Conservation (phyloP, 208 protist genomes). For the Crithidia acanthocephali region DNA sequence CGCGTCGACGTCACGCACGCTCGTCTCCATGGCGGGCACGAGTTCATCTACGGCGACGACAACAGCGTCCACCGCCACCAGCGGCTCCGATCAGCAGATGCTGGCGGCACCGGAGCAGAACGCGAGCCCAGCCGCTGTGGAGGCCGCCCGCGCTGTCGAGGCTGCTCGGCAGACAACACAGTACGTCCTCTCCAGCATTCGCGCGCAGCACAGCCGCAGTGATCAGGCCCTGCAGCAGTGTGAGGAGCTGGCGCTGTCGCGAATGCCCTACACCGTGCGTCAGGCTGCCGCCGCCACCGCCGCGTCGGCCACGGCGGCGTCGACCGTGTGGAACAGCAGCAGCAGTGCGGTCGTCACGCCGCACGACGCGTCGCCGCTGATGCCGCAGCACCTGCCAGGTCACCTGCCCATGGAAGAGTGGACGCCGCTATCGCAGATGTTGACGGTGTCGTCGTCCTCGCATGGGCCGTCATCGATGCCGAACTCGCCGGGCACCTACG, state of each 20-base stretch:
- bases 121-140: neutral
- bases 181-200: slow-evolving; percentile 23
- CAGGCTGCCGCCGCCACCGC: neutral
- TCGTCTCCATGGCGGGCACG: neutral
- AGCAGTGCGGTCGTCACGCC: neutral
- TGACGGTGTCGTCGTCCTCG: neutral
- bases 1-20: slow-evolving; percentile 10
- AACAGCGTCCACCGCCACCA: neutral
- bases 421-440: slow-evolving; percentile 3
- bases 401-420: neutral
- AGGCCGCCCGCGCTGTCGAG: slow-evolving; percentile 15
- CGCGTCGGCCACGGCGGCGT: neutral
- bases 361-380: neutral
- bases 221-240: slow-evolving; percentile 22
- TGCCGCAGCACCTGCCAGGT: neutral
- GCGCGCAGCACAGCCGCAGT: slow-evolving; percentile 21
- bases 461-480: slow-evolving; percentile 1
- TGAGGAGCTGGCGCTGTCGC: slow-evolving; percentile 14
- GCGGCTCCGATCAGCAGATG: slow-evolving; percentile 1
- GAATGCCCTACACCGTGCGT: slow-evolving; percentile 27
- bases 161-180: slow-evolving; percentile 21
- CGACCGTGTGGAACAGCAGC: too few relatives aligned
- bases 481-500: neutral
- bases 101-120: neutral
- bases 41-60: neutral